Base-by-base conservation (phyloP, 148 eudicot genomes). In the Fagopyrum esculentum region DNA sequence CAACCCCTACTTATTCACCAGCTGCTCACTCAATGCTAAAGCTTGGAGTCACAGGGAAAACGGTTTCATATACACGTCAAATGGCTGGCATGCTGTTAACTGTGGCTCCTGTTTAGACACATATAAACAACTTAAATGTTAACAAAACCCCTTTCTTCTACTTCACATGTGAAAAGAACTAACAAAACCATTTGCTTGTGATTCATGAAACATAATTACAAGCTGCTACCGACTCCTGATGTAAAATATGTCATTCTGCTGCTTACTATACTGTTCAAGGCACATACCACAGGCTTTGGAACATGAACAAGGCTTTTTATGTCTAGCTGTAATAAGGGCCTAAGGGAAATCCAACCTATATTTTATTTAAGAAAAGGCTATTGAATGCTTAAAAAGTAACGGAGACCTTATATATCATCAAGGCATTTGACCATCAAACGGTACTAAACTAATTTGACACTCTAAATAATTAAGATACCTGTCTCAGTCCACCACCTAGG, bases 11-110 rank as follows among this genome's bases (percentile, higher is more conserved):
- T 26, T 4, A 60, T 60, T 60, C 16, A 60, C 17, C 66, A 60
- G 47, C 45, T 64, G 70, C 70, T 64, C 16, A 29, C 12, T 54
- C 19, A 16, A 13, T 9, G 9, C 26, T 22, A 22, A 22, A 57
- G 29, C 6, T 19, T 8, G 64, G 8, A 30, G 7, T 89, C 81
- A 96, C 57, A 96, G 74, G 0, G 84, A 82, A 86, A 96, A 96
- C 43, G 98, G 98, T 81, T 90, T 92, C 51, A 75, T 77, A 66
- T 92, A 92, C 43, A 87, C 89, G 45, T 96, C 98, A 74, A 96
- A 92, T 45, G 89, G 86, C 86, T 90, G 83, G 74, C 84, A 83
- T 15, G 99, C 85, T 44, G 95, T 90, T 77, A 96, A 74, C 70
- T 96, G 99, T 15, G 99, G 99, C 77, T 96, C 99, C 99, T 96